Evolutionary conservation across 768 basidiomycete genomes (phyloP), one percentile per base, ranked within the genome.

Genomic region (Tricholoma saponaceum): DNA sequence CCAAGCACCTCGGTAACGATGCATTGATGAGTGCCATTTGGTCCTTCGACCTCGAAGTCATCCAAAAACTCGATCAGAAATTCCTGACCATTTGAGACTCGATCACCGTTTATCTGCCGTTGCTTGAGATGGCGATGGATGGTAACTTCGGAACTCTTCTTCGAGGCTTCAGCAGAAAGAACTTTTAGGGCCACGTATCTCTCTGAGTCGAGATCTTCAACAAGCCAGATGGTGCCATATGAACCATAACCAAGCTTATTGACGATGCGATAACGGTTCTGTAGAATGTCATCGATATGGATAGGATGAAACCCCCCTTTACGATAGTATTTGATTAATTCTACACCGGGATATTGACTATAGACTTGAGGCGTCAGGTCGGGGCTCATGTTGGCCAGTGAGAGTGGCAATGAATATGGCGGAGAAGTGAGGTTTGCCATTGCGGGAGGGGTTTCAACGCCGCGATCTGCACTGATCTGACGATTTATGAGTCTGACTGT

Each of bases 21-120:
- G 33, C 62, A 60, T 20, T 43, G 53, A 49, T 63, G 62, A n/a
- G 41, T 56, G 13, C 62, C 62, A 54, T 63, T 63, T 18, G 62
- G 59, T 13, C 62, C 62, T 25, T 57, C 53, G 18, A 54, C 18
- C 44, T 57, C 56, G 46, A 62, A 62, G 43, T 62, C 43, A 22
- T 62, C 61, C 6, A 55, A 46, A 5, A 62, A 22, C 25, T 58
- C 33, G 25, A 58, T 50, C 35, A 37, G 35, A 10, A 41, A 41
- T 41, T 41, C 39, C 39, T 41, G 39, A 41, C 39, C 39, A 41
- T 41, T 4, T 41, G 39, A 41, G 39, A 5, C 18, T 41, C 18
- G n/a, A n/a, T n/a, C n/a, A 18, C 5, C 39, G 39, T 41, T 41
- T 5, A 41, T 41, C 39, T 41, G 39, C 39, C n/a, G 39, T 41